Conservation (phyloP, 2,329 filamentous ascomycete species). For the Metarhizium humberi region DNA sequence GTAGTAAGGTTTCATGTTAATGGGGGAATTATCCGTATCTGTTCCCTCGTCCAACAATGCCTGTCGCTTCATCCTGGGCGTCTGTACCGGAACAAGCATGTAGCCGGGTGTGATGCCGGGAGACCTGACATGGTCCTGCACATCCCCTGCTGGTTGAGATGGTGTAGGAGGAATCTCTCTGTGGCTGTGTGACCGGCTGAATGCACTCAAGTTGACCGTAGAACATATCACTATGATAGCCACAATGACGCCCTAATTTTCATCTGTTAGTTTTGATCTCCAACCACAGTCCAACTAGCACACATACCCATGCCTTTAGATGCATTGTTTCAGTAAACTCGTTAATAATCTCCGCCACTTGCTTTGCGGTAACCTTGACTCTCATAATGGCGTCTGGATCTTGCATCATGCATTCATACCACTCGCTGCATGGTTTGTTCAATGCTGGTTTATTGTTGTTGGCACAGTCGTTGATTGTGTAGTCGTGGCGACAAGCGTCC, state of each 20-base stretch:
- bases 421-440: constrained; percentile 62
- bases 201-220: constrained; percentile 40
- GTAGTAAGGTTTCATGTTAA: constrained; percentile 31
- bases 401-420: constrained; percentile 80
- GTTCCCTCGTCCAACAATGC: constrained; percentile 34
- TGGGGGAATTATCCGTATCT: constrained; percentile 43
- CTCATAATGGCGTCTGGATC: constrained; percentile 71
- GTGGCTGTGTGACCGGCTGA: constrained; percentile 19
- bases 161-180: background rate
- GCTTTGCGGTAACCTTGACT: constrained; percentile 74
- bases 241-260: constrained; percentile 38
- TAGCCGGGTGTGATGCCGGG: constrained; percentile 30
- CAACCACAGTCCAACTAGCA: background rate
- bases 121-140: constrained; percentile 14
- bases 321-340: constrained; percentile 86
- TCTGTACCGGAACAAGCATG: constrained; percentile 42
- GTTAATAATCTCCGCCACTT: constrained; percentile 88
- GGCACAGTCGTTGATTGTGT: constrained; percentile 65
- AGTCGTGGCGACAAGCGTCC: constrained; percentile 63
- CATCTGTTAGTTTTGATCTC: background rate
- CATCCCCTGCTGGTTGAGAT: constrained; percentile 8
- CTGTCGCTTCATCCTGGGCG: constrained; percentile 34
- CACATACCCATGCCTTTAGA: constrained; percentile 59
- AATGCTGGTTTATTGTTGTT: constrained; percentile 61
- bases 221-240: constrained; percentile 38